Base-by-base conservation (phyloP, 1,284 basidiomycete species). In the Anthracocystis panici-leucophaei region DNA sequence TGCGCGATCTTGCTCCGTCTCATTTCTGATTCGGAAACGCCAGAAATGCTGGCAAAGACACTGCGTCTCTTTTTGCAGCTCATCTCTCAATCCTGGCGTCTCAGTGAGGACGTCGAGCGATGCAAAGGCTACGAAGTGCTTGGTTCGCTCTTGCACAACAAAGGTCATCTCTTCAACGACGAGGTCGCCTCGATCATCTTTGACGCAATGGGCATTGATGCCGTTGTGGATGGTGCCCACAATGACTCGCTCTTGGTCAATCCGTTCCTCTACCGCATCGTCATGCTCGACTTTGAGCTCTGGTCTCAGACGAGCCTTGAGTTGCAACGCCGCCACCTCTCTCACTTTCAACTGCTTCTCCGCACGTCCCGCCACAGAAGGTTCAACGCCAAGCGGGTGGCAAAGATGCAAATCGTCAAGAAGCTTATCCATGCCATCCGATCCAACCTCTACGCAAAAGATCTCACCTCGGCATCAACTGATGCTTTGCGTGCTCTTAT, bases 241-340 rank as follows among this genome's bases (percentile, higher is more conserved):
- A 60, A 63, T 9, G 51, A n/a, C 3, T 60, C 94, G 1, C 50
- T 64, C 16, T 88, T 97, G 29, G 89, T 91, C 55, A 97, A 97
- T 77, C 88, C 91, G 2, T 88, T 92, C 1, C 93, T 93, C 2
- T 97, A 96, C 82, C 89, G 90, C 49, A 89, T 91, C 1, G 89
- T 97, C 46, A 92, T 93, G 0, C 89, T 97, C 3, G 93, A 97
- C 81, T 93, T 97, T 77, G 91, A 94, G 65, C 89, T 97, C 7
- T 98, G 95, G 95, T 89, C 92, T 0, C 89, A 87, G 27, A 91
- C 93, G 0, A 87, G 88, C 1, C 80, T 86, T 5, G 91, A 91
- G 42, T 90, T 97, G 27, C 92, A 94, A 80, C 88, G 87, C 3
- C 88, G 90, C 18, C 92, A 95, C 80, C 88, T 95, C 0, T 90